Evolutionary conservation across 176 grass and related monocot genomes (phyloP), one percentile per base, ranked within the genome.

Genomic region (Oryza glumipatula): DNA sequence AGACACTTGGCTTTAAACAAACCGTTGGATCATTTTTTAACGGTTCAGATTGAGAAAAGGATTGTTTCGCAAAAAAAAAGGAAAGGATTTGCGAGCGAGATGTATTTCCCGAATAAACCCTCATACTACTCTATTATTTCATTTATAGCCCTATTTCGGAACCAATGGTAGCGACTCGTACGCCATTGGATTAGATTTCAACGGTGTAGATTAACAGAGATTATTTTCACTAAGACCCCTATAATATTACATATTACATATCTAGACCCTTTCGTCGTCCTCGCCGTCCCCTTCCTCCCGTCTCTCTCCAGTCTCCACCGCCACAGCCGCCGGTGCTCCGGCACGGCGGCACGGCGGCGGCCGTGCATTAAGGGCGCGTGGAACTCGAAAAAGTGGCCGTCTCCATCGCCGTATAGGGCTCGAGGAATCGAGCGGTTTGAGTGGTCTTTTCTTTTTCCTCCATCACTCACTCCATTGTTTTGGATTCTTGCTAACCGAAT

Each of bases 401-500:
- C 0, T 58, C 54, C 17, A 58, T n/a, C 54, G 16, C 17, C 54
- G 0, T 58, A 58, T n/a, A 21, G 6, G 52, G 16, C 17, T 8
- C 6, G 17, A 58, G 54, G 54, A 58, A 14, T 46, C 36, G 41
- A 14, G 41, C 4, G 58, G 17, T 63, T 63, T 23, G 7, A 7
- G 58, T 32, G 30, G 30, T 23, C 2, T 23, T 21, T 8, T 23
- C 8, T 46, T 3, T 13, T 46, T 3, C 28, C 14, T 4, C 68
- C 24, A 47, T 63, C 21, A 63, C 58, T 80, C 68, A 13, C 41
- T 21, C 16, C 7, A 26, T 56, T 54, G 19, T 70, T 58, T 70
- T 58, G 68, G 39, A 54, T 73, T 67, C 33, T 46, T 36, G 41
- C 26, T 54, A 70, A 26, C 56, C 56, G 41, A 86, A 23, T 14